Conservation (phyloP, 2,329 filamentous ascomycete genomes). For the Penicillium freii region DNA sequence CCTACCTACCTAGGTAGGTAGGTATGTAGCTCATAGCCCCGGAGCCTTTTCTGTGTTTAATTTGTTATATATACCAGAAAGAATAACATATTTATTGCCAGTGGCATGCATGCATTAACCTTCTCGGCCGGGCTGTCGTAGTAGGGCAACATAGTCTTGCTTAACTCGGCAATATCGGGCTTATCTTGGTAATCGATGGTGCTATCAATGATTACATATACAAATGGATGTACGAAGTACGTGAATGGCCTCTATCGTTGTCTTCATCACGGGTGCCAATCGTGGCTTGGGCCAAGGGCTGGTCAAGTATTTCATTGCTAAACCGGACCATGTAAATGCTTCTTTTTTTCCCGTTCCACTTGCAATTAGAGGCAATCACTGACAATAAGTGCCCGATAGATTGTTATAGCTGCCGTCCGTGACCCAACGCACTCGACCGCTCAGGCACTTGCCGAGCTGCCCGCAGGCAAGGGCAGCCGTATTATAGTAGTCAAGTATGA, state of each 20-base stretch:
- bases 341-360: too few species aligned
- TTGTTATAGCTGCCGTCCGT: slow-evolving; percentile 43
- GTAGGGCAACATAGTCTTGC: background rate
- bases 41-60: too few species aligned
- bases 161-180: background rate
- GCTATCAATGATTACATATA: background rate
- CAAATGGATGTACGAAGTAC: background rate
- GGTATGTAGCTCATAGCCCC: too few species aligned
- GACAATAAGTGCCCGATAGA: background rate
- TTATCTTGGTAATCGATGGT: background rate
- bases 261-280: slow-evolving; percentile 19
- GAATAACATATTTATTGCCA: too few species aligned
- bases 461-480: slow-evolving; percentile 27
- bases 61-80: too few species aligned
- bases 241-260: slow-evolving; percentile 2
- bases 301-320: slow-evolving; percentile 10
- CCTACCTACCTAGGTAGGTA: too few species aligned
- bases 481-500: slow-evolving; percentile 37
- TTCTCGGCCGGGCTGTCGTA: too few species aligned
- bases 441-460: slow-evolving; percentile 21
- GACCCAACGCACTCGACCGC: slow-evolving; percentile 26
- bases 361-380: background rate
- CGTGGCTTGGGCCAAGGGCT: slow-evolving; percentile 16
- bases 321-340: slow-evolving; percentile 10
- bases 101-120: too few species aligned